Conservation (phyloP, 1,284 basidiomycete species). For the Sphagnurus paluster region DNA sequence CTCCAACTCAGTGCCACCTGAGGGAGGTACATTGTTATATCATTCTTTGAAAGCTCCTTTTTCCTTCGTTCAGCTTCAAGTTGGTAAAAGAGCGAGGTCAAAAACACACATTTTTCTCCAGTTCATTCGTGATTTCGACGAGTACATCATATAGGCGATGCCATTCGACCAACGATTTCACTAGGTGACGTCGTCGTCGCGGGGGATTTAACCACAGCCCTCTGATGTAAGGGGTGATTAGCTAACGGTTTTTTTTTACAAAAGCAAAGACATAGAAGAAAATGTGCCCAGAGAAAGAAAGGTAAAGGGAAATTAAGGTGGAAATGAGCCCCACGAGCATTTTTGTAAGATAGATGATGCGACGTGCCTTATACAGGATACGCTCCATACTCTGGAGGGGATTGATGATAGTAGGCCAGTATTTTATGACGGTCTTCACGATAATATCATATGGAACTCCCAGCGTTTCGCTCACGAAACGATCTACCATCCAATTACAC, state of each 20-base stretch:
- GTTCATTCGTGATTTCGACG: slow-evolving; percentile 34
- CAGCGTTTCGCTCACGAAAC: slow-evolving; percentile 66
- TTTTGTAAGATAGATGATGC: slow-evolving; percentile 4
- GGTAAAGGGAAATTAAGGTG: slow-evolving; percentile 4
- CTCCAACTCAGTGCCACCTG: slow-evolving; percentile 56
- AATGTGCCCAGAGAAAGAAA: neutral
- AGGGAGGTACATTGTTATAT: slow-evolving; percentile 43
- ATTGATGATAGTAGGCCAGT: slow-evolving; percentile 34
- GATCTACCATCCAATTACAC: slow-evolving; percentile 57
- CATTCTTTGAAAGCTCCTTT: slow-evolving; percentile 27
- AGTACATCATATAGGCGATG: slow-evolving; percentile 55
- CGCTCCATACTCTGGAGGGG: slow-evolving; percentile 52
- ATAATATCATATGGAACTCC: slow-evolving; percentile 52
- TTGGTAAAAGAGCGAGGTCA: neutral
- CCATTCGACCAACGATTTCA: slow-evolving; percentile 65
- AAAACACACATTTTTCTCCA: slow-evolving; percentile 34
- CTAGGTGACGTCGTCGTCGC: slow-evolving; percentile 61
- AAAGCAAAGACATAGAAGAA: neutral
- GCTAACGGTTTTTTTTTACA: slow-evolving; percentile 43
- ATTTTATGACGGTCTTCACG: slow-evolving; percentile 34
- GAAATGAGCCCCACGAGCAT: slow-evolving; percentile 12
- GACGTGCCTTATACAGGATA: slow-evolving; percentile 51
- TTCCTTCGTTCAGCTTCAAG: slow-evolving; percentile 12
- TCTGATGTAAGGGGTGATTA: slow-evolving; percentile 56
- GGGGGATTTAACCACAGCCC: slow-evolving; percentile 69